phyloP scores from a whole-genome alignment of 2,329 filamentous ascomycete species.

The Fusarium sp. region DNA sequence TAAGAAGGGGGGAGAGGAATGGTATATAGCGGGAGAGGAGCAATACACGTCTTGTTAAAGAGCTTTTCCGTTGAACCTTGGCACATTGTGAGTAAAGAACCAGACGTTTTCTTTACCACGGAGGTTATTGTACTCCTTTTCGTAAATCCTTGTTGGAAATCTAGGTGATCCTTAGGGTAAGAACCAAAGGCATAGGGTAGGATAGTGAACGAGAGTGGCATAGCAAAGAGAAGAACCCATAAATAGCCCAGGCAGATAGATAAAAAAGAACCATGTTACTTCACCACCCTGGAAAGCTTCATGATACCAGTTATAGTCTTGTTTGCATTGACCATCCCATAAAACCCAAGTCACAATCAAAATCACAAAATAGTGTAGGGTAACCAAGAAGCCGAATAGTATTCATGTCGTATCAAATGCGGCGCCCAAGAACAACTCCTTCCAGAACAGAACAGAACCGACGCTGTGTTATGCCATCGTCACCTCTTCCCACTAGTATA shows the following conservation, averaged over 20 bases:
- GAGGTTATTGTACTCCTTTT: background rate
- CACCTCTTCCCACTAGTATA: constrained; percentile 27
- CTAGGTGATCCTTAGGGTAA: background rate
- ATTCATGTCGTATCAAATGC: constrained; percentile 14
- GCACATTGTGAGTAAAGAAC: background rate
- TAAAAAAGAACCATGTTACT: background rate
- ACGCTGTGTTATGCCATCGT: constrained; percentile 27
- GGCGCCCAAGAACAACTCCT: constrained; percentile 29
- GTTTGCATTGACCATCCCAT: background rate
- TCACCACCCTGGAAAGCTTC: background rate
- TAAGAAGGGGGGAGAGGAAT: background rate
- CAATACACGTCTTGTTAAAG: background rate
- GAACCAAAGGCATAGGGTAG: background rate
- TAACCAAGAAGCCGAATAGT: constrained; percentile 12
- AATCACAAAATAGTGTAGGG: background rate
- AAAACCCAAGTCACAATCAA: background rate
- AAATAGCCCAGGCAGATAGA: background rate
- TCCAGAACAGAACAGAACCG: constrained; percentile 17
- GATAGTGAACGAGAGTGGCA: too few species aligned
- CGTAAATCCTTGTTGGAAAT: background rate
- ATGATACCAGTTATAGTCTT: background rate
- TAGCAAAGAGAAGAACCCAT: too few species aligned
- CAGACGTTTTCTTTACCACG: background rate
- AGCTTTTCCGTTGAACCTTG: background rate
- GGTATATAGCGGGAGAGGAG: constrained; percentile 15